Conservation (phyloP, 345 rosid species). For the Populus alba region DNA sequence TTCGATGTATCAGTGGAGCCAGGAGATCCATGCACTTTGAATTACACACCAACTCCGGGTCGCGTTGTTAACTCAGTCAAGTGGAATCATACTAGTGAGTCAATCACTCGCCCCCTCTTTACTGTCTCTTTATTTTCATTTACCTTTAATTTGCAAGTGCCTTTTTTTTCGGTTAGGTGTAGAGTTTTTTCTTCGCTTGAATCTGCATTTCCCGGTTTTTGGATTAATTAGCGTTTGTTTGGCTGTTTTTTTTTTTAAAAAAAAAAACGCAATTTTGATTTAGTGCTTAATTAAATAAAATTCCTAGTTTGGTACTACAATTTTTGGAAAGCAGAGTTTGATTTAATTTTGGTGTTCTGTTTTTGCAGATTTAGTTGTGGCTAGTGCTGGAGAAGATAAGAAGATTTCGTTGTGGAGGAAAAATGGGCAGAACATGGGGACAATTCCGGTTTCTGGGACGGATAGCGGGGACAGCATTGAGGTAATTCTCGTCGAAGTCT, state of each 20-base stretch:
- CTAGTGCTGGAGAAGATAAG: constrained; percentile 97
- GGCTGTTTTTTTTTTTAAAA: constrained; percentile 8
- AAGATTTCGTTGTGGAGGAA: constrained; percentile 84
- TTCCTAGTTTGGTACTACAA: not conserved
- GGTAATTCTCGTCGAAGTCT: constrained; percentile 33
- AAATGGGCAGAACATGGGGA: constrained; percentile 79
- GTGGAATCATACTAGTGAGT: constrained; percentile 94
- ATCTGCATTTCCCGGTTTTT: not conserved
- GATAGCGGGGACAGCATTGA: constrained; percentile 71
- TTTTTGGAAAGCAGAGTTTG: not conserved
- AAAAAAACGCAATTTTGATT: not conserved
- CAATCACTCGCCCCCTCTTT: constrained; percentile 1
- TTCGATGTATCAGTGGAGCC: constrained; percentile 66
- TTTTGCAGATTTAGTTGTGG: constrained; percentile 85
- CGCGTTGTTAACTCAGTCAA: constrained; percentile 75
- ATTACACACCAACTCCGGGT: constrained; percentile 73
- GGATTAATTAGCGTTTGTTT: constrained; percentile 6
- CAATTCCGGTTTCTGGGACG: constrained; percentile 66
- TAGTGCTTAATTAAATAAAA: not conserved
- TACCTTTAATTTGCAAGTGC: not conserved
- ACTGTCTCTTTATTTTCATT: not conserved
- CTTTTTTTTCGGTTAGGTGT: not conserved
- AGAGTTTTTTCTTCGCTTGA: not conserved
- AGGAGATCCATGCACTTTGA: constrained; percentile 77
- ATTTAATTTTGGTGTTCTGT: not conserved